phyloP scores from a whole-genome alignment of 108 stramenopile species.

The Fragilariopsis cylindrus region DNA sequence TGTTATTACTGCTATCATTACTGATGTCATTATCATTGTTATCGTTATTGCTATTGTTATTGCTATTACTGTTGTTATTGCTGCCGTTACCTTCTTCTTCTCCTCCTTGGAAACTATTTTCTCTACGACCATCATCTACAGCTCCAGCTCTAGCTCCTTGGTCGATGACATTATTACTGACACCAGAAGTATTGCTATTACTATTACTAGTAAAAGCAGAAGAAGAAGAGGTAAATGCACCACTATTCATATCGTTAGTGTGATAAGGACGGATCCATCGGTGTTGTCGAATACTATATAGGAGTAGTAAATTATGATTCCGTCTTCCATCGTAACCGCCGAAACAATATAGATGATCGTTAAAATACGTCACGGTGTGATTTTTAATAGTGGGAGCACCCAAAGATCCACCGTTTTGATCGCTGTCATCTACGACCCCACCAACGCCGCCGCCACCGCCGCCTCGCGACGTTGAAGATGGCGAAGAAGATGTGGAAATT shows the following conservation, averaged over 20 bases:
- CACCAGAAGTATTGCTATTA: not conserved
- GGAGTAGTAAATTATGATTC: conserved; percentile 82
- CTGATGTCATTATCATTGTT: not conserved
- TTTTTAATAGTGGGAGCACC: conserved; percentile 79
- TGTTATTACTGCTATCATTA: not conserved
- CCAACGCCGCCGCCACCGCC: conserved; percentile 3
- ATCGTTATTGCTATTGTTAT: conserved; percentile 4
- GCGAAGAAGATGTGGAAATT: conserved; percentile 10
- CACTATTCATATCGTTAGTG: not conserved
- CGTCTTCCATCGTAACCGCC: conserved; percentile 93
- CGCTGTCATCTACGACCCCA: not conserved
- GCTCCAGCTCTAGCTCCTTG: not conserved
- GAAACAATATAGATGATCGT: conserved; percentile 83
- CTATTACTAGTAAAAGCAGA: too few relatives aligned
- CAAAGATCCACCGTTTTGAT: not conserved
- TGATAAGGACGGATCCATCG: conserved; percentile 65
- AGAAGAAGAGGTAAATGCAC: not conserved
- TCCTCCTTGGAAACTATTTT: not conserved
- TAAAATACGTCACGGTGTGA: conserved; percentile 79
- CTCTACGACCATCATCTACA: not conserved
- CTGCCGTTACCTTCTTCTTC: not conserved
- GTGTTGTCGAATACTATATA: conserved; percentile 68
- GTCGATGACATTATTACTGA: not conserved
- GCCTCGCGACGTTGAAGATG: not conserved
- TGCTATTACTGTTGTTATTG: conserved; percentile 8